Conservation (phyloP, 164 flowering plant species). For the Aristolochia contorta region DNA sequence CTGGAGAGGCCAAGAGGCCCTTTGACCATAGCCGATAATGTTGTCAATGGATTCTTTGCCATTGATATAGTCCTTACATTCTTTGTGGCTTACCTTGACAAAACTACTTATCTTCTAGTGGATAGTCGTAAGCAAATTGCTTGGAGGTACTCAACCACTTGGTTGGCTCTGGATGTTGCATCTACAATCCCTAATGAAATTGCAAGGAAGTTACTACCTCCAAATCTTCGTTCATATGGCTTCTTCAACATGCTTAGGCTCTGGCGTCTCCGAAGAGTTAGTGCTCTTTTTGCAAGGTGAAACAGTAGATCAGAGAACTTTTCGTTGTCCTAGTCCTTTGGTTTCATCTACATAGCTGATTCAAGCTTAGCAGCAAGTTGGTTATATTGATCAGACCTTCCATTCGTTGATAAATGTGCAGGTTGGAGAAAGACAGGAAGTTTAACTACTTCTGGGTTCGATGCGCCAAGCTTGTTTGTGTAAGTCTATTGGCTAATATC, state of each 20-base stretch:
- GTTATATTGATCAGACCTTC: not conserved
- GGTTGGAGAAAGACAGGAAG: constrained; percentile 86
- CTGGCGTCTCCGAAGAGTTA: constrained; percentile 96
- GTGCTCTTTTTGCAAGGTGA: constrained; percentile 76
- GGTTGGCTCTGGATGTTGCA: constrained; percentile 76
- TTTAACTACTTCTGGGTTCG: constrained; percentile 85
- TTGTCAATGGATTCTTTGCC: constrained; percentile 87
- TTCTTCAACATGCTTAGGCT: constrained; percentile 92
- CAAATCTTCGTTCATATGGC: constrained; percentile 42
- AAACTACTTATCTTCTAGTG: constrained; percentile 46
- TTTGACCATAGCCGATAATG: constrained; percentile 55
- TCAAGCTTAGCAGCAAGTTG: too few relatives aligned
- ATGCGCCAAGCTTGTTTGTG: constrained; percentile 75
- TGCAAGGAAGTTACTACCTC: constrained; percentile 43
- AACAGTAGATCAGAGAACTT: too few relatives aligned
- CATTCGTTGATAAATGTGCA: constrained; percentile 17
- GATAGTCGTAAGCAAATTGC: constrained; percentile 67
- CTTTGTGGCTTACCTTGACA: constrained; percentile 84
- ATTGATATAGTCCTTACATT: constrained; percentile 76
- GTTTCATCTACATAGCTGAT: too few relatives aligned
- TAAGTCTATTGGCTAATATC: constrained; percentile 27
- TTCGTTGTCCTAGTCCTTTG: too few relatives aligned
- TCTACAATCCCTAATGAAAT: constrained; percentile 84
- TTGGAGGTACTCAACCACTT: constrained; percentile 52
- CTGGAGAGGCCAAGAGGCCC: constrained; percentile 38